A percentile compares a stretch with the other conserved stretches of the same genome.
Evolutionary conservation across 2,329 filamentous ascomycete genomes (phyloP).

Genomic region (Hypoxylon sp.): DNA sequence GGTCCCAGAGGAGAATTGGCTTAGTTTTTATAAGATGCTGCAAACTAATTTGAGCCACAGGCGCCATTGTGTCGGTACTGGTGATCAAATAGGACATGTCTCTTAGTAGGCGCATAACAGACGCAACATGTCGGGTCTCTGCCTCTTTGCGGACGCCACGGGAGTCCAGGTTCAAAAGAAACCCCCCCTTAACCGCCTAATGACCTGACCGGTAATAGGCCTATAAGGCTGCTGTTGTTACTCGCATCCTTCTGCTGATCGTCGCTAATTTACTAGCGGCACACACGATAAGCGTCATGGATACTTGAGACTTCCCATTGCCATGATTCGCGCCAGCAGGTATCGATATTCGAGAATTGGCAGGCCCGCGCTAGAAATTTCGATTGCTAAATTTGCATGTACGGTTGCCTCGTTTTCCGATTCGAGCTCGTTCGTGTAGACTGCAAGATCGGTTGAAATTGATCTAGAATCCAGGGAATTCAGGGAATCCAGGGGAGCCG

Average conservation of each 20-base stretch:
- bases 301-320: slow-evolving; percentile 12
- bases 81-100: slow-evolving; percentile 20
- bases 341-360: slow-evolving; percentile 4
- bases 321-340: background rate
- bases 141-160: slow-evolving; percentile 4
- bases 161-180: slow-evolving; percentile 8
- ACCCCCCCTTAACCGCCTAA: background rate
- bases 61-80: slow-evolving; percentile 34
- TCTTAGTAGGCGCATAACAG: slow-evolving; percentile 16
- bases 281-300: slow-evolving; percentile 30
- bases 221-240: slow-evolving; percentile 28
- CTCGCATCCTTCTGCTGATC: slow-evolving; percentile 24
- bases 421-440: slow-evolving; percentile 14
- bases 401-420: slow-evolving; percentile 11
- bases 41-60: slow-evolving; percentile 19
- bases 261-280: slow-evolving; percentile 16
- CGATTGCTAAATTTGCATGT: slow-evolving; percentile 2
- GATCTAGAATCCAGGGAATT: slow-evolving; percentile 29
- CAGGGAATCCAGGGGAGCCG: slow-evolving; percentile 23
- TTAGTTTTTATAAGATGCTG: slow-evolving; percentile 21
- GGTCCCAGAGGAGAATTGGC: background rate
- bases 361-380: slow-evolving; percentile 7
- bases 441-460: slow-evolving; percentile 27
- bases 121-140: slow-evolving; percentile 6
- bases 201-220: slow-evolving; percentile 13